A percentile compares a stretch with the other conserved stretches of the same genome.
These are phyloP conservation scores for Nadsonia commutata DNA, from an alignment of 1,139 yeast genomes.

Conservation along the genomic window DNA sequence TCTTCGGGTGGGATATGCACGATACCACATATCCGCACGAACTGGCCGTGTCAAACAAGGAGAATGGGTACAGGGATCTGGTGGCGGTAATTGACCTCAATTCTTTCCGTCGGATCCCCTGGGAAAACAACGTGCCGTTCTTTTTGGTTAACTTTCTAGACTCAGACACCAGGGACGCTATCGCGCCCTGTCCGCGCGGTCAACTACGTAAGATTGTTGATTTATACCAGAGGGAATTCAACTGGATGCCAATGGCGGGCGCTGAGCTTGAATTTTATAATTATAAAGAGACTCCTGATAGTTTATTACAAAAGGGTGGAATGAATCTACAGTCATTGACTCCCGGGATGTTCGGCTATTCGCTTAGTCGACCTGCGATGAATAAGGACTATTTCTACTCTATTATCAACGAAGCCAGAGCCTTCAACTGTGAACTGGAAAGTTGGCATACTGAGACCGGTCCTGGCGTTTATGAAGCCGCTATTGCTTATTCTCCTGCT, in stretches of 20 bases:
- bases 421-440: constrained; percentile 19
- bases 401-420: constrained; percentile 15
- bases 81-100: constrained; percentile 18
- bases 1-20: constrained; percentile 27
- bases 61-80: constrained; percentile 23
- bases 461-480: constrained; percentile 27
- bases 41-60: constrained; percentile 18
- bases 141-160: constrained; percentile 20
- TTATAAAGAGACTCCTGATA: constrained; percentile 19
- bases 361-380: constrained; percentile 20
- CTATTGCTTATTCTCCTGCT: constrained; percentile 22
- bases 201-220: constrained; percentile 15
- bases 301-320: constrained; percentile 18
- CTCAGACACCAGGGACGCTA: constrained; percentile 14
- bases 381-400: constrained; percentile 21
- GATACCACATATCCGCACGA: constrained; percentile 20
- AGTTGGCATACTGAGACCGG: constrained; percentile 28
- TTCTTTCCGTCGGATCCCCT: constrained; percentile 19
- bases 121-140: constrained; percentile 21
- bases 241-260: constrained; percentile 20
- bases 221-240: constrained; percentile 5
- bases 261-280: constrained; percentile 25
- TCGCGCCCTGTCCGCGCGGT: constrained; percentile 24
- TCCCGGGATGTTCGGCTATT: constrained; percentile 27
- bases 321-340: constrained; percentile 10